phyloP scores from a whole-genome alignment of 495 filamentous ascomycete species.

The Arthonia radiata region DNA sequence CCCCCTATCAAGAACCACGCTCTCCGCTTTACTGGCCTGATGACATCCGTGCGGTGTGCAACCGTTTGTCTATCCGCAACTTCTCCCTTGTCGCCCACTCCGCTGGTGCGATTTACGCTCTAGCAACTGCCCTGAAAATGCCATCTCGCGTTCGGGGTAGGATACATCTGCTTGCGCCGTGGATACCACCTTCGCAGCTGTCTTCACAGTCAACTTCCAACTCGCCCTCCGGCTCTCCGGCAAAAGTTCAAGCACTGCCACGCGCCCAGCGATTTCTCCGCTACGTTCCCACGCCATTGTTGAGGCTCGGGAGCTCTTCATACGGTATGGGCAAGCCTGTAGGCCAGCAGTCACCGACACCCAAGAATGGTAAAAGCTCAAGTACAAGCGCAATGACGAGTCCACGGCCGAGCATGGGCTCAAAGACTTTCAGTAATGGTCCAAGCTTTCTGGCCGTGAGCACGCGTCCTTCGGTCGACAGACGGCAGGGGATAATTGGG shows the following conservation, averaged over 20 bases:
- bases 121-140: slow-evolving; percentile 87
- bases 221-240: slow-evolving; percentile 41
- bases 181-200: slow-evolving; percentile 97
- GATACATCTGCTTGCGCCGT: slow-evolving; percentile 86
- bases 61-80: slow-evolving; percentile 74
- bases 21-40: slow-evolving; percentile 90
- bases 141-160: slow-evolving; percentile 87
- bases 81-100: slow-evolving; percentile 97
- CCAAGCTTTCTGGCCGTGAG: too few species aligned
- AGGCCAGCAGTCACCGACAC: too few species aligned
- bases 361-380: too few species aligned
- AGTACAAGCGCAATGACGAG: too few species aligned
- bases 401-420: too few species aligned
- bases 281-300: slow-evolving; percentile 68
- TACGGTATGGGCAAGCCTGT: background rate
- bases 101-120: slow-evolving; percentile 87
- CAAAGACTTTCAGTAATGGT: too few species aligned
- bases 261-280: slow-evolving; percentile 80
- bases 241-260: slow-evolving; percentile 33
- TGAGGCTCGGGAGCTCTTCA: slow-evolving; percentile 48
- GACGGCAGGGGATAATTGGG: too few species aligned
- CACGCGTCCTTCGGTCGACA: too few species aligned
- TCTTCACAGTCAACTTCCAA: slow-evolving; percentile 44
- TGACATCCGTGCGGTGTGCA: slow-evolving; percentile 87
- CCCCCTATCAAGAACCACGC: slow-evolving; percentile 49